These are phyloP conservation scores for Hypoxylon sp. DNA, from an alignment of 2,329 filamentous ascomycete species.

Conservation along the genomic window DNA sequence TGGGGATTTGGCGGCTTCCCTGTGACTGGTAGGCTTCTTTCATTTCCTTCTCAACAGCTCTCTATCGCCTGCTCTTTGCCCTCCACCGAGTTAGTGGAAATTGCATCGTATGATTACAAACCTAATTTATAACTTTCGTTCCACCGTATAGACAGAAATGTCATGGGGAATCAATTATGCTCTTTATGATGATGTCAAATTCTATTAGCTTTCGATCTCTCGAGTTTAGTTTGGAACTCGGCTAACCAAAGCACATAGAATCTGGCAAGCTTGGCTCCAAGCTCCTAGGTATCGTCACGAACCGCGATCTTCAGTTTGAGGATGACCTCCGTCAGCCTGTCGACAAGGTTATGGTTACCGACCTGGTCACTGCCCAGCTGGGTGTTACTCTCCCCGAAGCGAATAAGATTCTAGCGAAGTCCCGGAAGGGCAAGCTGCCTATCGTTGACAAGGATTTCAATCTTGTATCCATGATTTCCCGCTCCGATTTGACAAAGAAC, in stretches of 20 bases:
- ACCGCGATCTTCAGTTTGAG: slow-evolving; percentile 98
- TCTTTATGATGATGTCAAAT: slow-evolving; percentile 59
- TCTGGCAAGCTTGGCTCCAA: slow-evolving; percentile 93
- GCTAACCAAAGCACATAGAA: slow-evolving; percentile 71
- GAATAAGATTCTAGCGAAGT: slow-evolving; percentile 91
- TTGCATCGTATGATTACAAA: slow-evolving; percentile 79
- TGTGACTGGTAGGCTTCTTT: slow-evolving; percentile 84
- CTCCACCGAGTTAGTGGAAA: not conserved
- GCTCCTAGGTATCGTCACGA: slow-evolving; percentile 96
- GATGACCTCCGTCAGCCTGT: slow-evolving; percentile 78
- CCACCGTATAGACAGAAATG: slow-evolving; percentile 93
- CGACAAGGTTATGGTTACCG: slow-evolving; percentile 92
- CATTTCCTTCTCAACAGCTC: slow-evolving; percentile 19
- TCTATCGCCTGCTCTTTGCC: slow-evolving; percentile 15
- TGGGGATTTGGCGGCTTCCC: slow-evolving; percentile 99
- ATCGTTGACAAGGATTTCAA: slow-evolving; percentile 88
- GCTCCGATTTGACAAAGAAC: slow-evolving; percentile 99
- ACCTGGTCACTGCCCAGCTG: slow-evolving; percentile 86
- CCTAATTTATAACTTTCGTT: slow-evolving; percentile 99
- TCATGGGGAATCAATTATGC: slow-evolving; percentile 80
- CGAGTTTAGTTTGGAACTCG: slow-evolving; percentile 24
- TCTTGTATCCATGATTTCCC: slow-evolving; percentile 90
- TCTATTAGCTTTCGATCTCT: slow-evolving; percentile 13
- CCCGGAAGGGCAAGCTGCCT: slow-evolving; percentile 98
- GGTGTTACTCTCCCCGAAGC: slow-evolving; percentile 89